Conservation (phyloP, 257 asterid genomes). For the Echium plantagineum region DNA sequence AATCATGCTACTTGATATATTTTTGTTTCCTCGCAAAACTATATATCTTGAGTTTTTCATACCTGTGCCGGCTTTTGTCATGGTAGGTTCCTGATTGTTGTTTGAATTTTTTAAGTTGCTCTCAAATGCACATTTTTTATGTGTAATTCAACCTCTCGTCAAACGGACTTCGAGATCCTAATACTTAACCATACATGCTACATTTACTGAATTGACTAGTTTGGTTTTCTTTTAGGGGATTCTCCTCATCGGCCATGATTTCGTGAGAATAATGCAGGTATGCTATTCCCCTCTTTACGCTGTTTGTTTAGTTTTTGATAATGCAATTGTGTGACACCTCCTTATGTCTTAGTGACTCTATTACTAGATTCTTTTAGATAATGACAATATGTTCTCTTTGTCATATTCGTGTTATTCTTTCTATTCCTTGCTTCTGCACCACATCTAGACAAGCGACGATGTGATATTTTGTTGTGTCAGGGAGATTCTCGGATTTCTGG, state of each 20-base stretch:
- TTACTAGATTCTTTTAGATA: background rate
- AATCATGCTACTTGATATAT: constrained; percentile 74
- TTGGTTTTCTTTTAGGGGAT: constrained; percentile 42
- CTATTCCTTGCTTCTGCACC: background rate
- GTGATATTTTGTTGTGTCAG: constrained; percentile 23
- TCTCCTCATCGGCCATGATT: constrained; percentile 54
- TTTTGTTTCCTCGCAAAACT: constrained; percentile 59
- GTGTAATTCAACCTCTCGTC: background rate
- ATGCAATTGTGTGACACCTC: background rate
- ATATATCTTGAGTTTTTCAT: constrained; percentile 43
- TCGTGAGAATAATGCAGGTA: constrained; percentile 58
- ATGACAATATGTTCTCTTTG: background rate
- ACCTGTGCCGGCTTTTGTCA: constrained; percentile 76
- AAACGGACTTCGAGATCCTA: background rate
- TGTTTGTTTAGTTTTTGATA: background rate
- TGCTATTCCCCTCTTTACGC: constrained; percentile 1
- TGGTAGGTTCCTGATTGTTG: constrained; percentile 26
- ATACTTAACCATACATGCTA: background rate
- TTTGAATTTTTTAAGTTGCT: background rate
- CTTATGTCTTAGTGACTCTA: background rate
- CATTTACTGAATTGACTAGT: background rate
- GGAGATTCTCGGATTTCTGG: constrained; percentile 60
- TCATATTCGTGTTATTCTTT: background rate
- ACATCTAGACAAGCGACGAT: background rate
- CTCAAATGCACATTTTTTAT: background rate